Base-by-base conservation (phyloP, 2,329 filamentous ascomycete genomes). In the Didymella pinodella region DNA sequence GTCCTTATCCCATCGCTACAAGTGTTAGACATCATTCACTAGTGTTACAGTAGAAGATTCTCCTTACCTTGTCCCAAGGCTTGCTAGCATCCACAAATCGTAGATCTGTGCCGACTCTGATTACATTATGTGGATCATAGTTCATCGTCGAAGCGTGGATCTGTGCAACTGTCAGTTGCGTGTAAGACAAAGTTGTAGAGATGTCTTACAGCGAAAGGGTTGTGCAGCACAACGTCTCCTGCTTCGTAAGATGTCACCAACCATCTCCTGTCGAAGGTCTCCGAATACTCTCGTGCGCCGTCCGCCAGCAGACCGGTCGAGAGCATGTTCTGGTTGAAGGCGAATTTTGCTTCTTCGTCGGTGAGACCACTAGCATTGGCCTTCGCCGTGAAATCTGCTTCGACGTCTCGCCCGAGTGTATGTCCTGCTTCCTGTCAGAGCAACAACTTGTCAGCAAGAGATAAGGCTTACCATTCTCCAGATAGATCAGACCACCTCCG, bases 111-210 rank as follows among this genome's bases (percentile, higher is more conserved):
- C 82, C 85, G 0, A 86, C 77, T 1, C 84, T 79, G 47, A 86
- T 86, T 0, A 81, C 70, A 53, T 82, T 81, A 6, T 81, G 74
- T 0, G 79, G 78, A 43, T 86, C 83, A 46, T 82, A 77, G 50
- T 86, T 87, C 56, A 85, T 77, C 0, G 83, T 85, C 2, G 84
- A 86, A 0, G 85, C 84, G 66, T 86, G 85, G 18, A 86, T 86
- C 83, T 85, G 53, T 1, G 32, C 2, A 28, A 26, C 14, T 29
- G 29, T 71, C 34, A 73, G 63, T 7, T n/a, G 8, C 25, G 16
- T 7, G 12, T 12, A 7, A 14, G 1, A 11, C 8, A 11, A 25
- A 16, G 8, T 2, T 14, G 8, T 4, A 7, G 7, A 28, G 7
- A 4, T 31, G 4, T 14, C 67, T 34, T 50, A 73, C 71, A 20